Percentiles rank a stretch among this genome's conserved stretches.
Evolutionary conservation across 1,284 basidiomycete genomes (phyloP).

Genomic region (Moesziomyces parantarcticus): DNA sequence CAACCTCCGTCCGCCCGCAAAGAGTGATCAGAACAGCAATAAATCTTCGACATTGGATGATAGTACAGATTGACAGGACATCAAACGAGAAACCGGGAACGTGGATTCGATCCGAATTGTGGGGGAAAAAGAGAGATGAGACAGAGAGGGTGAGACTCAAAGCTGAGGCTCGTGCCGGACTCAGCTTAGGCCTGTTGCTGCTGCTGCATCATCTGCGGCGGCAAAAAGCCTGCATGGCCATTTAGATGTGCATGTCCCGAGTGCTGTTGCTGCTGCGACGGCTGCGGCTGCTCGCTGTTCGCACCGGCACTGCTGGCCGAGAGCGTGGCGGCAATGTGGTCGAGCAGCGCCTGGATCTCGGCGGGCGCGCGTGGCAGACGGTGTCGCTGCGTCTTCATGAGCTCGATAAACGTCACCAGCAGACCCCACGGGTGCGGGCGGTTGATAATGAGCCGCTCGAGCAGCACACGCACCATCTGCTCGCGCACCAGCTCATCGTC

Average conservation of each 20-base stretch:
- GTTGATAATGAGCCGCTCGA: constrained; percentile 92
- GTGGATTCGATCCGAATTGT: neutral
- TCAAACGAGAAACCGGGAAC: too few species aligned
- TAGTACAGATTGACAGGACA: constrained; percentile 1
- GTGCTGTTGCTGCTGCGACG: constrained; percentile 18
- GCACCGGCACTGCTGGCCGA: constrained; percentile 6
- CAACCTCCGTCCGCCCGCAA: neutral
- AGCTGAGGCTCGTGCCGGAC: too few species aligned
- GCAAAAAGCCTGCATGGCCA: constrained; percentile 23
- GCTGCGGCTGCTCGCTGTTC: constrained; percentile 21
- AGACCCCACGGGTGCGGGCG: constrained; percentile 98
- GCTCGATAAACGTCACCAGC: constrained; percentile 89
- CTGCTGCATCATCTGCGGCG: constrained; percentile 28
- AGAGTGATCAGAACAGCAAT: neutral
- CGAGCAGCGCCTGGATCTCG: constrained; percentile 64
- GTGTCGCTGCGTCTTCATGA: constrained; percentile 71
- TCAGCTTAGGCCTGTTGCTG: constrained; percentile 20
- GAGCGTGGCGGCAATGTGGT: constrained; percentile 58
- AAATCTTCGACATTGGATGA: neutral
- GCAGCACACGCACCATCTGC: constrained; percentile 87
- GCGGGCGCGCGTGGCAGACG: constrained; percentile 56
- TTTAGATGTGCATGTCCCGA: constrained; percentile 27
- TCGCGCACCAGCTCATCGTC: constrained; percentile 80
- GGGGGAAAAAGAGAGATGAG: neutral
- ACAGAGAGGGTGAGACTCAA: neutral